Evolutionary conservation across 768 basidiomycete genomes (phyloP), one percentile per base, ranked within the genome.

Genomic region (Phylloporus arenicola): DNA sequence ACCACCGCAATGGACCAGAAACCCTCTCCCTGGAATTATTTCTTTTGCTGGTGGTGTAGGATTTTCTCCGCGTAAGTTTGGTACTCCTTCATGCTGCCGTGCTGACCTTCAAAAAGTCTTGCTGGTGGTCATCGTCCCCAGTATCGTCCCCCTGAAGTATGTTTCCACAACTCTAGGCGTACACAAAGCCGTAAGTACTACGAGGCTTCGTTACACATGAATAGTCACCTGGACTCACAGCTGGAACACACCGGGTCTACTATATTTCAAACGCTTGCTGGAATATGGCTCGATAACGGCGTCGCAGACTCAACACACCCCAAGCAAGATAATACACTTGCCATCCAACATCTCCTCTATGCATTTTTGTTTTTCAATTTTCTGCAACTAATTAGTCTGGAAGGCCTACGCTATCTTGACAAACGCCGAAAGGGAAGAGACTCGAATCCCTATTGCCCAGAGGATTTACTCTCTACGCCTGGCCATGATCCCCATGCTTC

Each of bases 101-200:
- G 56, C 38, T 56, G 30, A 59, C 22, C 35, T 34, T 31, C 39
- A 4, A 14, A 27, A 55, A 88, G 87, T 89, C 25, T 68, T 90
- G 10, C 72, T 89, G 11, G 88, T 86, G 8, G 74, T 90, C 14
- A 72, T 90, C 30, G 88, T 89, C 0, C 86, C 88, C 1, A 78
- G 75, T 45, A 77, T 90, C 25, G 85, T 90, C 0, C 77, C 81
- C 7, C 56, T 76, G 17, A 84, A 84, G 62, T 89, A 84, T 63
- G 80, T 90, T 40, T 84, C 85, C 2, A 89, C 88, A 1, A 86
- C 85, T 5, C 72, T 90, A 0, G 88, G 86, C 1, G 81, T 82
- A 7, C 86, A 90, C 61, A 89, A 90, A 64, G 81, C 82, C 61
- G 88, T 88, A 68, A 54, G 83, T 68, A 11, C 16, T 38, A 48